Evolutionary conservation across 177 flowering plant species (phyloP).

Genomic region (Vitis hybrid): DNA sequence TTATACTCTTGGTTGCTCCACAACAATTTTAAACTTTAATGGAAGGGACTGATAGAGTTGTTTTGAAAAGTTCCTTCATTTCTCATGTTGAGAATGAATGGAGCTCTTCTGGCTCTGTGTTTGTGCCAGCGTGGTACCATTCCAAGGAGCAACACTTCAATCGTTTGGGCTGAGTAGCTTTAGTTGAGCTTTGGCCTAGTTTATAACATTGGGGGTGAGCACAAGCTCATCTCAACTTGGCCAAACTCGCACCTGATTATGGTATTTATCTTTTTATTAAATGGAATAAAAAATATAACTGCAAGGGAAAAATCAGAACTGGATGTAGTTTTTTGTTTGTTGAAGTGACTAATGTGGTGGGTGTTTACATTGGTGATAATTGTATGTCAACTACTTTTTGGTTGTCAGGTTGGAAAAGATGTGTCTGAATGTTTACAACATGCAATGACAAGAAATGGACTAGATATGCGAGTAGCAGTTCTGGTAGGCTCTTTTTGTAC

Average conservation of each 20-base stretch:
- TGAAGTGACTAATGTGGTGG: background rate
- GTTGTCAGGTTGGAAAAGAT: conserved; percentile 64
- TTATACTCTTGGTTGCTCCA: background rate
- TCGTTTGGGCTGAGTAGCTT: too few species aligned
- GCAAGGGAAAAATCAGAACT: background rate
- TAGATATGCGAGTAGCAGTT: conserved; percentile 69
- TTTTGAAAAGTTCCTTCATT: background rate
- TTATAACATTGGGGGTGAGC: background rate
- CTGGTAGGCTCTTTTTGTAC: conserved; percentile 46
- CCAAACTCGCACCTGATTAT: background rate
- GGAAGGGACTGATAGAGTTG: background rate
- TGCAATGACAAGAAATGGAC: conserved; percentile 56
- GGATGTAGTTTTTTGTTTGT: background rate
- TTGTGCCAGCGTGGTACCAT: too few species aligned
- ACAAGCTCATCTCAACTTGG: background rate
- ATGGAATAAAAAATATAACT: background rate
- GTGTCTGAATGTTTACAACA: conserved; percentile 59
- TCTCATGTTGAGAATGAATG: background rate
- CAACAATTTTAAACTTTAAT: background rate
- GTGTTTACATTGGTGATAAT: background rate
- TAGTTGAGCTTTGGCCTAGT: background rate
- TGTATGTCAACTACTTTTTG: background rate
- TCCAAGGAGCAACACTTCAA: too few species aligned
- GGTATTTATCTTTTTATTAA: background rate
- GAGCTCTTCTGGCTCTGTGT: too few species aligned